A percentile compares a stretch with the other conserved stretches of the same genome.
These are phyloP conservation scores for Cutaneotrichosporon spelunceum DNA, from an alignment of 1,284 basidiomycete species.

Conservation along the genomic window DNA sequence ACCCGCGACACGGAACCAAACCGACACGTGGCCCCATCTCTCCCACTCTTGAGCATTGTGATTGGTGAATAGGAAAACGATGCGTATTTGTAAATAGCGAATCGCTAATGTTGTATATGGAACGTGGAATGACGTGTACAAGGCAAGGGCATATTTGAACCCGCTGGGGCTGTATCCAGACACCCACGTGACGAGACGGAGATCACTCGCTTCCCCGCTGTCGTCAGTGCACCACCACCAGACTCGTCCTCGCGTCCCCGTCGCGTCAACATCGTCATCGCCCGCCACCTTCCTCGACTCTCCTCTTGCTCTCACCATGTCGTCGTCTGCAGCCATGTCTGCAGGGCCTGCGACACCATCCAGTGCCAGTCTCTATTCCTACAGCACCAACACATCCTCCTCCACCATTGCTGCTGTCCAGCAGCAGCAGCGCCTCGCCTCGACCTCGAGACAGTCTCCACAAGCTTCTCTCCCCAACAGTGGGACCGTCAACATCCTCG, in stretches of 20 bases:
- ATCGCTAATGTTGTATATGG: too few species aligned
- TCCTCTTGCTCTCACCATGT: not conserved
- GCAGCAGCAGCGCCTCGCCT: conserved; percentile 11
- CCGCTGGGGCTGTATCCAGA: too few species aligned
- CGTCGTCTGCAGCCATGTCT: not conserved
- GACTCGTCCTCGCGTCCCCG: not conserved
- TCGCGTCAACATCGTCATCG: conserved; percentile 3
- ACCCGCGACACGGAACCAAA: not conserved
- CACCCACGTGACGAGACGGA: conserved; percentile 1
- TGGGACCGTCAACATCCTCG: conserved; percentile 58
- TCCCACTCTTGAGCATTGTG: too few species aligned
- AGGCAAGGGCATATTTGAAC: too few species aligned
- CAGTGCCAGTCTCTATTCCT: conserved; percentile 16
- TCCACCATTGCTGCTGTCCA: conserved; percentile 21
- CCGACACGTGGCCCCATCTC: not conserved
- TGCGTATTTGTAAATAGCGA: too few species aligned
- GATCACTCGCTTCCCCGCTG: not conserved
- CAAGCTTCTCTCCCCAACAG: conserved; percentile 8
- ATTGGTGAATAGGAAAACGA: too few species aligned
- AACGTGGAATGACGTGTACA: too few species aligned
- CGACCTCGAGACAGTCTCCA: conserved; percentile 14
- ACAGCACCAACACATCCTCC: conserved; percentile 20
- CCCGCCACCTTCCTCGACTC: not conserved
- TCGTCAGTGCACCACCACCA: not conserved
- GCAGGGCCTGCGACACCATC: not conserved